Evolutionary conservation across 164 flowering plant species (phyloP).

Genomic region (Warburgia ugandensis): DNA sequence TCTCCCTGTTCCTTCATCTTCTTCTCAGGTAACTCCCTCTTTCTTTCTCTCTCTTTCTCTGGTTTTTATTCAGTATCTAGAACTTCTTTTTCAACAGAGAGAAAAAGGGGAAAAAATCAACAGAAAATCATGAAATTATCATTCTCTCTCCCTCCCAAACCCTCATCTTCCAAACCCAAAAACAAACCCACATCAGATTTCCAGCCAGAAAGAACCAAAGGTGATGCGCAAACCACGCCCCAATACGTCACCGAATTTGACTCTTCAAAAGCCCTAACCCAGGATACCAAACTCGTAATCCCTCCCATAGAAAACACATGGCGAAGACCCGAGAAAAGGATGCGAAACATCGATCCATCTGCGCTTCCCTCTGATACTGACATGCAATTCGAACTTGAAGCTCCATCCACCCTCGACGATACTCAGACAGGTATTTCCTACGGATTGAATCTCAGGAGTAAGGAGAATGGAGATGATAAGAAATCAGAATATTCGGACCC

Average conservation of each 20-base stretch:
- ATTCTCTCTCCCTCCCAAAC: constrained; percentile 27
- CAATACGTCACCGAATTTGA: constrained; percentile 54
- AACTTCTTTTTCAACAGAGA: too few relatives aligned
- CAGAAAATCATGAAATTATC: constrained; percentile 33
- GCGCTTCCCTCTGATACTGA: constrained; percentile 13
- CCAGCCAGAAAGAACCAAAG: constrained; percentile 2
- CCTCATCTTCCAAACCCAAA: constrained; percentile 16
- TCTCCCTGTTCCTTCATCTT: too few relatives aligned
- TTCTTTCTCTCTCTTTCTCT: too few relatives aligned
- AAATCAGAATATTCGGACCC: neutral
- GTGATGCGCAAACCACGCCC: constrained; percentile 1
- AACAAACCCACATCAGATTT: constrained; percentile 10
- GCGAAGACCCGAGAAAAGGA: constrained; percentile 48
- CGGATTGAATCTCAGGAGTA: constrained; percentile 38
- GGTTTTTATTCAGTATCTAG: too few relatives aligned
- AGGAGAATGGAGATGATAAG: neutral
- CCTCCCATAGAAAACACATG: constrained; percentile 55
- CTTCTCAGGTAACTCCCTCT: too few relatives aligned
- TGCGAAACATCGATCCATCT: constrained; percentile 52
- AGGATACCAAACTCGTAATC: constrained; percentile 20
- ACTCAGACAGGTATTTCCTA: constrained; percentile 21
- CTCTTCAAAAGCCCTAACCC: constrained; percentile 30
- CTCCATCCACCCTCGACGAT: constrained; percentile 15
- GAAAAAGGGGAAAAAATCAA: neutral
- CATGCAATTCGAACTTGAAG: constrained; percentile 39